phyloP scores from a whole-genome alignment of 2,329 filamentous ascomycete genomes.

The Alternaria atra region DNA sequence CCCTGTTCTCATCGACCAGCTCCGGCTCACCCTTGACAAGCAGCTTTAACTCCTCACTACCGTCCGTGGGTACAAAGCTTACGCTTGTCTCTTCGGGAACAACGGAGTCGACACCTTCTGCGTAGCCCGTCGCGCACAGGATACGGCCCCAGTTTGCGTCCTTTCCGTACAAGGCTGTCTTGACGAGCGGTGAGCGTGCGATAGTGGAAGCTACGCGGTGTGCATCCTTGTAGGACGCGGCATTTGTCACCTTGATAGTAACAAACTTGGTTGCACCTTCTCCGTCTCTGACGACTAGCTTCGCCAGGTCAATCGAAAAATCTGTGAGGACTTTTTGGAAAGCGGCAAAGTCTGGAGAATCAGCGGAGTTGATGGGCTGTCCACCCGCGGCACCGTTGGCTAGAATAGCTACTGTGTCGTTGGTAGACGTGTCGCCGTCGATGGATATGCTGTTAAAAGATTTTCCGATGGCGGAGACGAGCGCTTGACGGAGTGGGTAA shows the following conservation, averaged over 20 bases:
- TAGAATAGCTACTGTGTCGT: conserved; percentile 94
- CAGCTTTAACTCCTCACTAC: conserved; percentile 78
- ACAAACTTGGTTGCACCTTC: conserved; percentile 99
- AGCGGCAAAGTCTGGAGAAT: conserved; percentile 70
- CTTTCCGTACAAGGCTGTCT: conserved; percentile 95
- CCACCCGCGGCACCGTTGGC: conserved; percentile 93
- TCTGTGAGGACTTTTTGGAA: conserved; percentile 76
- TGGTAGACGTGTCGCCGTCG: conserved; percentile 96
- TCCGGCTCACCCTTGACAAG: conserved; percentile 83
- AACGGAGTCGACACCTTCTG: conserved; percentile 70
- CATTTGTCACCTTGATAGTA: conserved; percentile 83
- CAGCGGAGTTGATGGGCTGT: conserved; percentile 64
- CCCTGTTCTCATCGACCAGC: conserved; percentile 77
- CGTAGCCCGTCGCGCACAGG: conserved; percentile 90
- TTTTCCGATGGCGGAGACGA: conserved; percentile 77
- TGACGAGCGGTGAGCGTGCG: conserved; percentile 90
- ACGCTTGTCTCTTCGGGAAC: conserved; percentile 76
- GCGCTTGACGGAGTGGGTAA: conserved; percentile 71
- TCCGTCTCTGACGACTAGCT: conserved; percentile 93
- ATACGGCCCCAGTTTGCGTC: conserved; percentile 99
- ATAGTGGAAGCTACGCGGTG: conserved; percentile 86
- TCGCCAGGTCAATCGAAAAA: conserved; percentile 84
- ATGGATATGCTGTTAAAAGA: conserved; percentile 98
- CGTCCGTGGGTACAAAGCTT: conserved; percentile 79
- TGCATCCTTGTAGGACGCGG: conserved; percentile 73